These are phyloP conservation scores for Coniophora puteana DNA, from an alignment of 1,284 basidiomycete species.

Conservation along the genomic window DNA sequence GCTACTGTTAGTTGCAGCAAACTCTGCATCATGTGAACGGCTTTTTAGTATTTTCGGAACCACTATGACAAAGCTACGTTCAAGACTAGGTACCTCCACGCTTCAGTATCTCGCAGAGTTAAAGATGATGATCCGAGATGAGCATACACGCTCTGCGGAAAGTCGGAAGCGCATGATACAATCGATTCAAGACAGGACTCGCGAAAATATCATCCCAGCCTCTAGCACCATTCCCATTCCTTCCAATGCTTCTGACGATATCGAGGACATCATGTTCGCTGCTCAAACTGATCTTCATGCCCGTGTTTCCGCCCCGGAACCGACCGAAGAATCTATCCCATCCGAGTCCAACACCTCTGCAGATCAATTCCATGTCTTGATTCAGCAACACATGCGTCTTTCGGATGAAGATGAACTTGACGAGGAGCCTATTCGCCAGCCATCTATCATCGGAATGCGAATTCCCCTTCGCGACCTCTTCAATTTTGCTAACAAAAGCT, in stretches of 20 bases:
- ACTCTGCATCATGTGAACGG: constrained; percentile 33
- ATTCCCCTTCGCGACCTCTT: not conserved
- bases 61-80: constrained; percentile 25
- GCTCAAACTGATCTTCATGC: too few species aligned
- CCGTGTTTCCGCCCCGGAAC: too few species aligned
- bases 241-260: not conserved
- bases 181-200: not conserved
- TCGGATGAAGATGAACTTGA: not conserved
- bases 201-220: not conserved
- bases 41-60: constrained; percentile 32
- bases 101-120: constrained; percentile 11
- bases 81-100: constrained; percentile 11
- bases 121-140: constrained; percentile 5
- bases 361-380: not conserved
- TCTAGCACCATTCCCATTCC: not conserved
- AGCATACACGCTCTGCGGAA: not conserved
- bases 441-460: not conserved
- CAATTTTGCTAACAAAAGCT: too few species aligned
- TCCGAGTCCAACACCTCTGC: not conserved
- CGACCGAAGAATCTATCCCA: not conserved
- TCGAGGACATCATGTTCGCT: not conserved
- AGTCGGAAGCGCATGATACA: not conserved
- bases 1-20: constrained; percentile 28
- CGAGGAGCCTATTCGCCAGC: not conserved
- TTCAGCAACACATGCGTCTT: too few species aligned